These are phyloP conservation scores for Amylocystis lapponica DNA, from an alignment of 768 basidiomycete genomes.

Conservation along the genomic window DNA sequence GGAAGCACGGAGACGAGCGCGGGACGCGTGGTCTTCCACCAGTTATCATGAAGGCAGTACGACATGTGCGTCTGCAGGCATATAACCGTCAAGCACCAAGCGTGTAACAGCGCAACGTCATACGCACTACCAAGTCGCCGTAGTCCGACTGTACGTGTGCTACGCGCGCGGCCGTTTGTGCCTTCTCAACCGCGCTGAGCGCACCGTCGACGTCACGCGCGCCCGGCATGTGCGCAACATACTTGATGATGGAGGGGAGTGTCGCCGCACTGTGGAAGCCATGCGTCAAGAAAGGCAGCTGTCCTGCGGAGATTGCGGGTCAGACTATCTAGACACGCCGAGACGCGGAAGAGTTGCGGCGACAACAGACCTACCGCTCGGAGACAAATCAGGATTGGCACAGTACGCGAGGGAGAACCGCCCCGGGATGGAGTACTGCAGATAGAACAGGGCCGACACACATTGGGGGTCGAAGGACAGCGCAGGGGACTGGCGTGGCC, in stretches of 20 bases:
- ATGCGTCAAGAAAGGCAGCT: slow-evolving; percentile 66
- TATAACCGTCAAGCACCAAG: background rate
- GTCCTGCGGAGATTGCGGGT: slow-evolving; percentile 38
- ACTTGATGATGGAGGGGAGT: slow-evolving; percentile 58
- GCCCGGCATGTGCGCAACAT: slow-evolving; percentile 47
- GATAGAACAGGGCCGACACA: slow-evolving; percentile 58
- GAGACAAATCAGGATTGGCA: slow-evolving; percentile 65
- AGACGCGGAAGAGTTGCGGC: background rate
- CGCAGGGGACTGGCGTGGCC: slow-evolving; percentile 62
- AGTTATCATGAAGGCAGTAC: slow-evolving; percentile 61
- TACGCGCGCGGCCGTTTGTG: slow-evolving; percentile 55
- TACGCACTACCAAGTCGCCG: slow-evolving; percentile 66
- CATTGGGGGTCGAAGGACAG: slow-evolving; percentile 64
- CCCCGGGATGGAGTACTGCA: slow-evolving; percentile 67
- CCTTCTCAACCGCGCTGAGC: slow-evolving; percentile 41
- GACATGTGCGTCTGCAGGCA: slow-evolving; percentile 50
- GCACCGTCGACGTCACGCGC: slow-evolving; percentile 41
- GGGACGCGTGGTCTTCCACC: slow-evolving; percentile 48
- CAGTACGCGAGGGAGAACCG: slow-evolving; percentile 57
- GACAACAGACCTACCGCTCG: slow-evolving; percentile 51
- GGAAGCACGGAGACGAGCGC: slow-evolving; percentile 52
- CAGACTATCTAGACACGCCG: too few relatives aligned
- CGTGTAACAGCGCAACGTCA: background rate
- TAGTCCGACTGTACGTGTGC: slow-evolving; percentile 61
- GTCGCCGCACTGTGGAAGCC: slow-evolving; percentile 44